Evolutionary conservation across 108 stramenopile genomes (phyloP), one percentile per base, ranked within the genome.

Genomic region (Pseudonitzschia delicatissima): DNA sequence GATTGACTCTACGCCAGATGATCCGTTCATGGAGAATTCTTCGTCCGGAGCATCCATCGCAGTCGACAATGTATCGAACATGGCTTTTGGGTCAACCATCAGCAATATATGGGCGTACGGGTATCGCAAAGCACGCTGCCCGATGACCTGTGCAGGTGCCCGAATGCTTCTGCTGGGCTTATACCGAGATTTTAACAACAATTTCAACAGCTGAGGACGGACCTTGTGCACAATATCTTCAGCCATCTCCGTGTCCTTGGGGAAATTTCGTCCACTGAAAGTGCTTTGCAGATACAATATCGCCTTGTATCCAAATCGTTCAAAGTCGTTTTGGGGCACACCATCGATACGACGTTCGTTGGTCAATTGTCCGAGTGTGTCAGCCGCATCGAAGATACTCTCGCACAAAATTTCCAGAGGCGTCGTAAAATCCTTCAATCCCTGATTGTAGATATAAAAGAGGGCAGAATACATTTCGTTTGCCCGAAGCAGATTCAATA

Each of bases 381-480:
- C 84, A 2, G 85, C 77, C 21, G 77, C 68, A 70, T 90, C 87
- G 72, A 91, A 87, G 18, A 82, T 69, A 21, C 52, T 70, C 23
- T 88, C 86, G 34, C 82, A 64, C 32, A 93, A 32, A 45, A 87
- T 72, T 63, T 94, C 85, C 23, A 94, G 68, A 3, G 96, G 91
- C 27, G 86, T 69, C 13, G 79, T 69, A 60, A 73, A 92, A 61
- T 96, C 93, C 40, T 89, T 77, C 18, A 90, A 73, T 0, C 94
- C 94, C 36, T 74, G 83, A 37, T 81, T 87, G 70, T 85, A 92
- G 7, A 94, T 86, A 60, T 87, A 84, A 51, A 92, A 76, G 20
- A 95, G 66, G 20, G 92, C 91, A 15, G 92, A 82, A 64, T 85
- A 87, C 69, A 96, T 82, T 8, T 79, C 74, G 77, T 94, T 92